Percentiles rank a stretch among this genome's conserved stretches.
These are phyloP conservation scores for Neopestalotiopsis sp. DNA, from an alignment of 2,329 filamentous ascomycete genomes.

Conservation along the genomic window DNA sequence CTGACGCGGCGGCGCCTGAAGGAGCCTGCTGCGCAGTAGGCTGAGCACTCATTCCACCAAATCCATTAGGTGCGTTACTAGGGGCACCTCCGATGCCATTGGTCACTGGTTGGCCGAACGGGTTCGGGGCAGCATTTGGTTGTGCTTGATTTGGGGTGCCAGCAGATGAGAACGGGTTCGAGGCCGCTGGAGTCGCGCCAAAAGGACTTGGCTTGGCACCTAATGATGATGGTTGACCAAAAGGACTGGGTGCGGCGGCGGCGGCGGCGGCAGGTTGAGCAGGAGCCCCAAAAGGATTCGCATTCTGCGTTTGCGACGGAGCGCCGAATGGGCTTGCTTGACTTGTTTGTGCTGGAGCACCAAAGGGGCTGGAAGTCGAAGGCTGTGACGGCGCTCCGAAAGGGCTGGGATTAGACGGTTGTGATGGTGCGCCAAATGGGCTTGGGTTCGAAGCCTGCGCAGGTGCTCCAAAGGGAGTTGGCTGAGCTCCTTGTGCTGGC, in stretches of 20 bases:
- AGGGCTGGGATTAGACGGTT: slow-evolving; percentile 21
- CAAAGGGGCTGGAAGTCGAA: slow-evolving; percentile 22
- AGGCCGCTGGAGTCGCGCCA: slow-evolving; percentile 29
- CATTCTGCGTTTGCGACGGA: slow-evolving; percentile 27
- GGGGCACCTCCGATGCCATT: slow-evolving; percentile 22
- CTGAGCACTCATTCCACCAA: slow-evolving; percentile 28
- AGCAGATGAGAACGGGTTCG: slow-evolving; percentile 36
- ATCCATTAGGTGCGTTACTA: slow-evolving; percentile 28
- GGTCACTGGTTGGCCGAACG: slow-evolving; percentile 31
- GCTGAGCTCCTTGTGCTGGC: slow-evolving; percentile 21
- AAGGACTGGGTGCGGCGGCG: slow-evolving; percentile 33
- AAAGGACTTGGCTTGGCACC: slow-evolving; percentile 35
- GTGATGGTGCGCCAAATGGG: slow-evolving; percentile 27
- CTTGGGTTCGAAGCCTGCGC: slow-evolving; percentile 24
- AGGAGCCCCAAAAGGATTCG: slow-evolving; percentile 36
- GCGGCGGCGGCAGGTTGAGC: slow-evolving; percentile 13
- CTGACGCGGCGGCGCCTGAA: slow-evolving; percentile 23
- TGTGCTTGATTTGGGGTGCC: slow-evolving; percentile 25
- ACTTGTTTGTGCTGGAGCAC: slow-evolving; percentile 27
- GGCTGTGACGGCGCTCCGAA: slow-evolving; percentile 36
- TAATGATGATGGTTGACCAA: slow-evolving; percentile 32
- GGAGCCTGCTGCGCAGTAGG: slow-evolving; percentile 21
- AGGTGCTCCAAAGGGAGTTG: slow-evolving; percentile 31
- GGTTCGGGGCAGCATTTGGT: slow-evolving; percentile 28
- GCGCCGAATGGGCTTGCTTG: slow-evolving; percentile 25